A percentile compares a stretch with the other conserved stretches of the same genome.
These are phyloP conservation scores for Tolypocladium endophyticum DNA, from an alignment of 2,329 filamentous ascomycete genomes.

Conservation along the genomic window DNA sequence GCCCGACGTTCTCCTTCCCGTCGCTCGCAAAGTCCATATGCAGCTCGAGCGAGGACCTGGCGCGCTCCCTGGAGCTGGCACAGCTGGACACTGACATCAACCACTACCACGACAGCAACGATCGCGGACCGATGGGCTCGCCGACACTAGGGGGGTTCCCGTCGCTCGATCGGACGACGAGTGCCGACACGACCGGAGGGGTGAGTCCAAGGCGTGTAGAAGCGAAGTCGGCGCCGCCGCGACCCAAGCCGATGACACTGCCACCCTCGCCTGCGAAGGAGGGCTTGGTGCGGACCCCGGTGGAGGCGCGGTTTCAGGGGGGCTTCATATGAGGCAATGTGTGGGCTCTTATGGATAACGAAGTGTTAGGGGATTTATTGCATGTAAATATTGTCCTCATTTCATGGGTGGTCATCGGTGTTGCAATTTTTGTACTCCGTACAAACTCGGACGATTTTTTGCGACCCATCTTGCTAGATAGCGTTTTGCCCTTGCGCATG, in stretches of 20 bases:
- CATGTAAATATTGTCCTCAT: background rate
- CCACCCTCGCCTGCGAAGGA: constrained; percentile 10
- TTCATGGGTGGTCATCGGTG: background rate
- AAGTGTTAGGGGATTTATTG: background rate
- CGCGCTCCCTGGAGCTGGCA: constrained; percentile 18
- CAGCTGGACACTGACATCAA: constrained; percentile 6
- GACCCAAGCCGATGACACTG: constrained; percentile 18
- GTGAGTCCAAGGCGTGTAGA: constrained; percentile 14
- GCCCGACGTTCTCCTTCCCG: constrained; percentile 25
- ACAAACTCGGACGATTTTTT: background rate
- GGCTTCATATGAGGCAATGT: background rate
- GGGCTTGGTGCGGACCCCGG: background rate
- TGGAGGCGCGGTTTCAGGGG: background rate
- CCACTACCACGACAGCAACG: background rate
- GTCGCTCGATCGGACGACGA: constrained; percentile 8
- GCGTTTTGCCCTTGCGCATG: background rate
- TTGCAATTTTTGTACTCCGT: background rate
- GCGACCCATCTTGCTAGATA: background rate
- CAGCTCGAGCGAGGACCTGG: constrained; percentile 18
- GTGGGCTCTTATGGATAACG: background rate
- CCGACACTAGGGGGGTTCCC: background rate
- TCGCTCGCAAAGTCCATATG: constrained; percentile 24
- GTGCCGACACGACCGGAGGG: background rate
- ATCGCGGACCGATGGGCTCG: background rate
- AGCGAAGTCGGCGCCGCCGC: constrained; percentile 20